phyloP scores from a whole-genome alignment of 805 yeast genomes.

The Candida glaebosa region DNA sequence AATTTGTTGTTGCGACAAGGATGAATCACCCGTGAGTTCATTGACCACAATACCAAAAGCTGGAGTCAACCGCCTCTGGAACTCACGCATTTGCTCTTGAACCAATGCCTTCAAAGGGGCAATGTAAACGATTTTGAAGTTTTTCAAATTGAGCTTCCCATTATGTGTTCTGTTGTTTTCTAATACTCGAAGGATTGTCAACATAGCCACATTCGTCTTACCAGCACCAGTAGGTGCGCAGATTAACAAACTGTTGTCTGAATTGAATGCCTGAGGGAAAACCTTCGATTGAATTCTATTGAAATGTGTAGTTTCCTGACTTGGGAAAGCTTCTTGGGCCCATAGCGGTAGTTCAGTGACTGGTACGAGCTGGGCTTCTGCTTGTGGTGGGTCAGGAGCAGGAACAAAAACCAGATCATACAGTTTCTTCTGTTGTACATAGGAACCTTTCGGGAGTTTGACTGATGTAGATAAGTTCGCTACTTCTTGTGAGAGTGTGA shows the following conservation, averaged over 20 bases:
- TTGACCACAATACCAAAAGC: conserved; percentile 68
- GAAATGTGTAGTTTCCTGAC: conserved; percentile 58
- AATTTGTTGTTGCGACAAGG: conserved; percentile 71
- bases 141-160: conserved; percentile 50
- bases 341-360: conserved; percentile 71
- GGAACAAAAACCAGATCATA: conserved; percentile 95
- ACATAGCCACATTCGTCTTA: conserved; percentile 93
- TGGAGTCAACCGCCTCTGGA: conserved; percentile 59
- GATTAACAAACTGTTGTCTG: conserved; percentile 69
- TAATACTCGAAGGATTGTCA: conserved; percentile 65
- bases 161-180: conserved; percentile 46
- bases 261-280: conserved; percentile 69
- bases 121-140: conserved; percentile 78
- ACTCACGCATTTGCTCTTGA: conserved; percentile 90
- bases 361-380: conserved; percentile 46
- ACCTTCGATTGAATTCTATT: conserved; percentile 85
- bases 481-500: conserved; percentile 70
- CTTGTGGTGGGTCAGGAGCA: conserved; percentile 52
- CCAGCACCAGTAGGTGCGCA: conserved; percentile 99
- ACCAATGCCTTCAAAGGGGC: conserved; percentile 95
- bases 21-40: conserved; percentile 89
- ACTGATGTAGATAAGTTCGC: conserved; percentile 66
- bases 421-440: conserved; percentile 62
- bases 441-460: conserved; percentile 79
- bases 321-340: conserved; percentile 76